Base-by-base conservation (phyloP, 2,329 filamentous ascomycete species). In the Cucurbitaria berberidis region DNA sequence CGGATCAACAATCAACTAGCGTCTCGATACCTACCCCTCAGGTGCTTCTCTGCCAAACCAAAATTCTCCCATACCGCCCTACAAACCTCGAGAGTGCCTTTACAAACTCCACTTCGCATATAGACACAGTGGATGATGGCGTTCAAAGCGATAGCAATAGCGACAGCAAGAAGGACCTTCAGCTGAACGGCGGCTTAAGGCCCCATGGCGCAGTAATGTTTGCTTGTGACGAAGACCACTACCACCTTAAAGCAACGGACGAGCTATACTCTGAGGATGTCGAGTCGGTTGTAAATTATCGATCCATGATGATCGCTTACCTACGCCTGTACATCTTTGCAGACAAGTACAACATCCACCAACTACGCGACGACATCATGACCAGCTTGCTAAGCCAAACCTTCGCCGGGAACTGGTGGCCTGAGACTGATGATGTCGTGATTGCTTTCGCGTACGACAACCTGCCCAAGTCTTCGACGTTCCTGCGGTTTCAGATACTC, bases 311-410 rank as follows among this genome's bases (percentile, higher is more conserved):
- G 16, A 6, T 30, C 52, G 18, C 44, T 49, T 8, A 27, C 26
- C 10, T 27, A 27, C 26, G 56, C 3, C 46, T 62, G n/a, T 64
- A 39, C 43, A 46, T 61, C 3, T 63, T 64, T 24, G 55, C 55
- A 1, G 53, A 61, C 30, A 50, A 53, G 32, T 59, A 60, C 41
- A 40, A 7, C 6, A 51, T 63, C 8, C 35, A 49, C 35, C 57
- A 59, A 36, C 48, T 62, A 1, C 38, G 49, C 5, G 54, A 60
- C 47, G 56, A 59, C 34, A 52, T 60, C 5, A 21, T 57, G 2
- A 52, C 51, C 10, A 49, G 51, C 3, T 21, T 60, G n/a, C 6
- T 59, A 9, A 49, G 43, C 1, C 49, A 59, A 13, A 27, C 22
- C 13, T 22, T 27, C 19, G 30, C 30, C 4, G 53, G 34, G 45